Conservation (phyloP, 2,329 filamentous ascomycete genomes). For the Epichloe coenophiala region DNA sequence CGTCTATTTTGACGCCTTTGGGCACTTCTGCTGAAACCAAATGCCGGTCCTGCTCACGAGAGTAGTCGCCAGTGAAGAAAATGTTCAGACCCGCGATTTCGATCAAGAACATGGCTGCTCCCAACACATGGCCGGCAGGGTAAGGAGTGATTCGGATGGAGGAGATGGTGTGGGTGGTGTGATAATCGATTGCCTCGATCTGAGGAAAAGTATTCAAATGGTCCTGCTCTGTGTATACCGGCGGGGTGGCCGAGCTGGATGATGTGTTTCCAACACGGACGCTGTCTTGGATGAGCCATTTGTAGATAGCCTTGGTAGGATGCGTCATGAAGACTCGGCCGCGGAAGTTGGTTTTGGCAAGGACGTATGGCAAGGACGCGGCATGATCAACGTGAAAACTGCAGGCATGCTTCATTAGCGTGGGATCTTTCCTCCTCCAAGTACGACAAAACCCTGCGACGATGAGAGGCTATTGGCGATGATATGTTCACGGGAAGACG, state of each 20-base stretch:
- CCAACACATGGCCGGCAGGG: slow-evolving; percentile 92
- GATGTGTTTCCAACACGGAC: slow-evolving; percentile 72
- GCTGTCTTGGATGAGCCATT: slow-evolving; percentile 97
- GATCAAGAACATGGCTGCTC: slow-evolving; percentile 95
- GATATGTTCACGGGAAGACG: not conserved
- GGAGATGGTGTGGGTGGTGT: slow-evolving; percentile 93
- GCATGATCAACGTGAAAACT: slow-evolving; percentile 96
- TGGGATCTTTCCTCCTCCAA: not conserved
- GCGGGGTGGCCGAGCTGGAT: slow-evolving; percentile 50
- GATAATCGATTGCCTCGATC: slow-evolving; percentile 96
- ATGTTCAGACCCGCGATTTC: slow-evolving; percentile 96
- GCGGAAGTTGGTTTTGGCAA: slow-evolving; percentile 95
- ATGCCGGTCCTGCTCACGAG: slow-evolving; percentile 87
- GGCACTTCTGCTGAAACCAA: slow-evolving; percentile 88
- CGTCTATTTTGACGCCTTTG: slow-evolving; percentile 79
- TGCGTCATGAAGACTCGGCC: slow-evolving; percentile 98
- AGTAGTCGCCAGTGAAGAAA: slow-evolving; percentile 96
- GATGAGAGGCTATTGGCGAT: not conserved
- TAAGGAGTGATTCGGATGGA: slow-evolving; percentile 95
- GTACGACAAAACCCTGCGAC: not conserved
- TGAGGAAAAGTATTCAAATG: slow-evolving; percentile 84
- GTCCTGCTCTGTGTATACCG: slow-evolving; percentile 90
- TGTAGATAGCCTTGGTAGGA: slow-evolving; percentile 98
- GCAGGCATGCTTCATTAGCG: slow-evolving; percentile 5
- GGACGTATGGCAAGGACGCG: slow-evolving; percentile 93